These are phyloP conservation scores for Amanita molliuscula DNA, from an alignment of 768 basidiomycete species.

Conservation along the genomic window DNA sequence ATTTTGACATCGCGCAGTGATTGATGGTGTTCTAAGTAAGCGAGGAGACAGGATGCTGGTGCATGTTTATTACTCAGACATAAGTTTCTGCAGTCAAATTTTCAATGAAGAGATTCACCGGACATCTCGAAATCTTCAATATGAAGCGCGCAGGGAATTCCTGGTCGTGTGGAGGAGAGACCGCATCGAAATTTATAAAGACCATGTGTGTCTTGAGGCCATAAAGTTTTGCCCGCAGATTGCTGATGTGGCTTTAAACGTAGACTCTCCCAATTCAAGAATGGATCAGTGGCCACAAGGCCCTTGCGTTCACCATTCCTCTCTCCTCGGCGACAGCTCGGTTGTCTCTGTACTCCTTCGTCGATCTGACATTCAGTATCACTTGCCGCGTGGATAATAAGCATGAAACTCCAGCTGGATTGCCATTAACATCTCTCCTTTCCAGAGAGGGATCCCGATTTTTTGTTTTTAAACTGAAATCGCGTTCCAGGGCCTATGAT, in stretches of 20 bases:
- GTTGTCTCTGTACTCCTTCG: constrained; percentile 80
- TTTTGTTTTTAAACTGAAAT: constrained; percentile 78
- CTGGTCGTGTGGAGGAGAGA: constrained; percentile 78
- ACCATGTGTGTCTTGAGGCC: constrained; percentile 49
- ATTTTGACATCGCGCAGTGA: constrained; percentile 10
- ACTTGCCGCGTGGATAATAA: constrained; percentile 49
- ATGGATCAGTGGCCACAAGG: constrained; percentile 60
- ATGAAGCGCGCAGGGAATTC: constrained; percentile 72
- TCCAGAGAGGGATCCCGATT: constrained; percentile 66
- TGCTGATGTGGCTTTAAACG: constrained; percentile 8
- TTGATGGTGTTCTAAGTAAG: constrained; percentile 9
- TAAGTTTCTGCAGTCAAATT: constrained; percentile 31
- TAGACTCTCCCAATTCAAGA: constrained; percentile 62
- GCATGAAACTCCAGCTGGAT: constrained; percentile 24
- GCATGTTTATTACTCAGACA: constrained; percentile 54
- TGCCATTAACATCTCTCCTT: constrained; percentile 38
- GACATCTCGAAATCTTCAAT: constrained; percentile 45
- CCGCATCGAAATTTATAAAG: constrained; percentile 73
- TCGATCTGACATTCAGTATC: constrained; percentile 77
- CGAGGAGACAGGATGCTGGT: constrained; percentile 83
- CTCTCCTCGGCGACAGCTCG: constrained; percentile 50
- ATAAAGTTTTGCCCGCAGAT: neutral
- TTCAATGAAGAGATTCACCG: constrained; percentile 68
- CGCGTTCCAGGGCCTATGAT: constrained; percentile 68
- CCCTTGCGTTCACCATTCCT: constrained; percentile 72